A percentile compares a stretch with the other conserved stretches of the same genome.
phyloP scores from a whole-genome alignment of 371 early-diverging fungal species.

The Mortierella polycephala region DNA sequence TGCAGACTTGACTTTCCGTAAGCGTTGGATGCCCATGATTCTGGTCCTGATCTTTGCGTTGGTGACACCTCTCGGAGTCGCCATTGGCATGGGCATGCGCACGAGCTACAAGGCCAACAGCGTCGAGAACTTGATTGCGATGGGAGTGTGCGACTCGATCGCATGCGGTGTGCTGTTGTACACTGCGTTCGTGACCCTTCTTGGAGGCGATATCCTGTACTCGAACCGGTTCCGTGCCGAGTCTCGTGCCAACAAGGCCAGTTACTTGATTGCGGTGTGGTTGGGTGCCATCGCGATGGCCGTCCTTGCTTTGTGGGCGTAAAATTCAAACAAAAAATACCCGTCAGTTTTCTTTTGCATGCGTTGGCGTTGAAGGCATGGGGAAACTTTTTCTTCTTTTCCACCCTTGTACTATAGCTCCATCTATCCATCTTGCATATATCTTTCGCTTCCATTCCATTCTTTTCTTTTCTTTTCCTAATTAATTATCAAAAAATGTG shows the following conservation, averaged over 20 bases:
- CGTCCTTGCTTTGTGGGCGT: constrained; percentile 82
- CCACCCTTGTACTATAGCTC: too few relatives aligned
- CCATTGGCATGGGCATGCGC: constrained; percentile 78
- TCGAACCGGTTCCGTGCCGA: constrained; percentile 63
- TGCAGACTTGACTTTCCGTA: constrained; percentile 60
- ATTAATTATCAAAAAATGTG: too few relatives aligned
- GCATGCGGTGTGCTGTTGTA: constrained; percentile 86
- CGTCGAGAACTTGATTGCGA: constrained; percentile 65
- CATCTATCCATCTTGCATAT: too few relatives aligned
- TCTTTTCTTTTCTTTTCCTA: too few relatives aligned
- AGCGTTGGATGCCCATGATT: constrained; percentile 48
- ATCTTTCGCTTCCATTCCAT: too few relatives aligned
- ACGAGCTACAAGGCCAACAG: constrained; percentile 67
- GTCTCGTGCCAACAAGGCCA: constrained; percentile 53
- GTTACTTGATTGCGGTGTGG: constrained; percentile 67
- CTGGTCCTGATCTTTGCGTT: constrained; percentile 59
- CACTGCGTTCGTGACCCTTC: constrained; percentile 77
- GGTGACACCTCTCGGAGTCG: constrained; percentile 83
- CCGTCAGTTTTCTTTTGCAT: too few relatives aligned
- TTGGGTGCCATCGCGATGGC: constrained; percentile 81
- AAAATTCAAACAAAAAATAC: constrained; percentile 8
- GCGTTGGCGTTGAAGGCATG: too few relatives aligned
- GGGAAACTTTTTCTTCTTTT: too few relatives aligned
- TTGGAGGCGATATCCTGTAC: constrained; percentile 75
- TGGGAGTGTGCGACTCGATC: constrained; percentile 81